These are phyloP conservation scores for Fremontodendron californicum DNA, from an alignment of 345 rosid species.

Conservation along the genomic window DNA sequence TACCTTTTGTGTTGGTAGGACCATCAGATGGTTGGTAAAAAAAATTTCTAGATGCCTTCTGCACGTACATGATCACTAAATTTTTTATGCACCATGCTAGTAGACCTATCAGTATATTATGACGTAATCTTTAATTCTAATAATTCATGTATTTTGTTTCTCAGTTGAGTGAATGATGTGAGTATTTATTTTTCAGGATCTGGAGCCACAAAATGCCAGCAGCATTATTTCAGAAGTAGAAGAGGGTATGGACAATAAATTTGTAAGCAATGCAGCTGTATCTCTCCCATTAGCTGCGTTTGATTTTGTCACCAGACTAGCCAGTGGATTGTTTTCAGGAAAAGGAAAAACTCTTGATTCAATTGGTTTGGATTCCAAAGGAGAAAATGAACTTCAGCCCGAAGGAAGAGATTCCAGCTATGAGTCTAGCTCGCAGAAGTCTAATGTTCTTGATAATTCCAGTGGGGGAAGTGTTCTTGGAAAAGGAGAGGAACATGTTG, in stretches of 20 bases:
- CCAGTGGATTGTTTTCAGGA: slow-evolving; percentile 39
- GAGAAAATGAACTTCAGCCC: slow-evolving; percentile 39
- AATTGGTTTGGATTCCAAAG: slow-evolving; percentile 38
- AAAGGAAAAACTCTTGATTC: slow-evolving; percentile 51
- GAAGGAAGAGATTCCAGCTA: slow-evolving; percentile 37
- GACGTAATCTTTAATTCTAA: not conserved
- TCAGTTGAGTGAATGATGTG: slow-evolving; percentile 19
- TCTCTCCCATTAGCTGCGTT: slow-evolving; percentile 28
- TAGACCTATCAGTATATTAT: not conserved
- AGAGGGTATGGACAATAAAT: slow-evolving; percentile 30
- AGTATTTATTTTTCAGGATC: slow-evolving; percentile 44
- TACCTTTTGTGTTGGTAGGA: not conserved
- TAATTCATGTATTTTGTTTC: slow-evolving; percentile 2
- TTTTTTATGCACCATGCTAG: not conserved
- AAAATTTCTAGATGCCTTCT: not conserved
- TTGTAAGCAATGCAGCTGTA: slow-evolving; percentile 66
- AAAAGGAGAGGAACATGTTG: slow-evolving; percentile 31
- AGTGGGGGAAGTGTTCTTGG: slow-evolving; percentile 30
- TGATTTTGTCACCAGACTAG: not conserved
- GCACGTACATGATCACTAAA: not conserved
- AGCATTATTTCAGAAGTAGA: slow-evolving; percentile 39
- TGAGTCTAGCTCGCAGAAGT: slow-evolving; percentile 42
- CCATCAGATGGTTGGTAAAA: not conserved
- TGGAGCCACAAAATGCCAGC: slow-evolving; percentile 31
- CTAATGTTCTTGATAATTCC: slow-evolving; percentile 29